These are phyloP conservation scores for Suhomyces emberorum DNA, from an alignment of 805 yeast species.

Conservation along the genomic window DNA sequence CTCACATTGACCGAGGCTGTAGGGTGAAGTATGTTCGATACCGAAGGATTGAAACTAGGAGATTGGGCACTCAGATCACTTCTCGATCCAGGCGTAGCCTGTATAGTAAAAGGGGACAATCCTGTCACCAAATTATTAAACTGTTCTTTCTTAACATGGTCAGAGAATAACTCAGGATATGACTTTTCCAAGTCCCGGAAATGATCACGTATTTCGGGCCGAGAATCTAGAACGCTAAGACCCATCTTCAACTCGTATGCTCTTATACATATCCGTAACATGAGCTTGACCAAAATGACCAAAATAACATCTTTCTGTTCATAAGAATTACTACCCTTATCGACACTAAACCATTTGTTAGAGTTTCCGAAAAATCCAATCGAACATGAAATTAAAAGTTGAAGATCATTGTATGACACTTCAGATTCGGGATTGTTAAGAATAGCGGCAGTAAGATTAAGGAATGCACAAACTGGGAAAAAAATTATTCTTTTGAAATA, in stretches of 20 bases:
- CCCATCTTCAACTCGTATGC: constrained; percentile 13
- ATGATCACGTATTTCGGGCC: constrained; percentile 3
- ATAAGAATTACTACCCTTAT: constrained; percentile 1
- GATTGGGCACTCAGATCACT: neutral
- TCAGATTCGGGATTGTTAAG: constrained; percentile 28
- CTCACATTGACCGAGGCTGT: too few relatives aligned
- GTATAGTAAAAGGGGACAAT: neutral
- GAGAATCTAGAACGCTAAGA: constrained; percentile 8
- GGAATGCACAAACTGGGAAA: constrained; percentile 31
- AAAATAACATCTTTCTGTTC: constrained; percentile 7
- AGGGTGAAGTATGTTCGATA: constrained; percentile 22
- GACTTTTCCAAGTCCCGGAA: neutral
- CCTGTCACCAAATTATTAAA: neutral
- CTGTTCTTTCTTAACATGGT: neutral
- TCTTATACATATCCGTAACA: constrained; percentile 16
- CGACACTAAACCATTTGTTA: neutral
- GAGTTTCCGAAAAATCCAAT: constrained; percentile 14
- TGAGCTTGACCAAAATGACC: constrained; percentile 16
- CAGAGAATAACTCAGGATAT: neutral
- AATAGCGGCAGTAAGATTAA: constrained; percentile 14
- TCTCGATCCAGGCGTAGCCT: neutral
- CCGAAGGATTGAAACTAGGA: constrained; percentile 12
- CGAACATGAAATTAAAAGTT: constrained; percentile 24
- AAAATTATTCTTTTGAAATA: constrained; percentile 31
- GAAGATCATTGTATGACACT: constrained; percentile 27